Evolutionary conservation across 1,284 basidiomycete species (phyloP).

Genomic region (Fomitopsis schrenkii): DNA sequence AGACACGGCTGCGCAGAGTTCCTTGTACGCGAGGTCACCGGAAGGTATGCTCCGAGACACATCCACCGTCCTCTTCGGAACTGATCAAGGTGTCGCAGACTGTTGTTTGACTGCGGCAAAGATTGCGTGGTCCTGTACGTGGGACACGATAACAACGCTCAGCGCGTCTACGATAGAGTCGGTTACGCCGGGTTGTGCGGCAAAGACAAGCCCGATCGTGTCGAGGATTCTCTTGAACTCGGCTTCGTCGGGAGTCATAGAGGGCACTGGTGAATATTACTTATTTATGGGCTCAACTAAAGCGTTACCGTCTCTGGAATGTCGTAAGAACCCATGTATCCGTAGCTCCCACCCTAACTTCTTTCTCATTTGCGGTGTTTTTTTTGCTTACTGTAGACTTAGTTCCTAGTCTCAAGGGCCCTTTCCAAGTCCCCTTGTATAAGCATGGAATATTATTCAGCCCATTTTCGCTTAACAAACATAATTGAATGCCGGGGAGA

Average conservation of each 20-base stretch:
- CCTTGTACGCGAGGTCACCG: conserved; percentile 40
- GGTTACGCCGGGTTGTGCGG: conserved; percentile 43
- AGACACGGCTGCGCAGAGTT: conserved; percentile 42
- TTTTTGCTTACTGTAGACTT: not conserved
- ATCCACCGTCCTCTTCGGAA: conserved; percentile 8
- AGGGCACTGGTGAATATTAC: conserved; percentile 40
- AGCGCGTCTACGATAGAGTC: conserved; percentile 44
- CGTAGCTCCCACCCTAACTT: conserved; percentile 10
- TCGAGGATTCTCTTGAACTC: conserved; percentile 41
- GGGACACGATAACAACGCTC: conserved; percentile 41
- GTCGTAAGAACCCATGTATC: conserved; percentile 13
- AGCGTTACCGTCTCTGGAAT: not conserved
- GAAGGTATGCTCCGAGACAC: conserved; percentile 26
- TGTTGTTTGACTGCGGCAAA: conserved; percentile 33
- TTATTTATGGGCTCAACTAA: not conserved
- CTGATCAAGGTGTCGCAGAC: conserved; percentile 17
- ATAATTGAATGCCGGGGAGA: too few species aligned
- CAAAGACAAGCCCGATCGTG: conserved; percentile 31
- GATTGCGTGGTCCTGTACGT: conserved; percentile 45
- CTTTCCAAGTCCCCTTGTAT: too few species aligned
- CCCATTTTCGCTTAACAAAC: too few species aligned
- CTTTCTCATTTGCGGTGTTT: not conserved
- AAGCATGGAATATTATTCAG: too few species aligned
- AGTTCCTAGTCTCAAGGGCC: not conserved
- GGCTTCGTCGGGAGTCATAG: conserved; percentile 37